Base-by-base conservation (phyloP, 2,329 filamentous ascomycete genomes). In the Hypoxylon sp. region DNA sequence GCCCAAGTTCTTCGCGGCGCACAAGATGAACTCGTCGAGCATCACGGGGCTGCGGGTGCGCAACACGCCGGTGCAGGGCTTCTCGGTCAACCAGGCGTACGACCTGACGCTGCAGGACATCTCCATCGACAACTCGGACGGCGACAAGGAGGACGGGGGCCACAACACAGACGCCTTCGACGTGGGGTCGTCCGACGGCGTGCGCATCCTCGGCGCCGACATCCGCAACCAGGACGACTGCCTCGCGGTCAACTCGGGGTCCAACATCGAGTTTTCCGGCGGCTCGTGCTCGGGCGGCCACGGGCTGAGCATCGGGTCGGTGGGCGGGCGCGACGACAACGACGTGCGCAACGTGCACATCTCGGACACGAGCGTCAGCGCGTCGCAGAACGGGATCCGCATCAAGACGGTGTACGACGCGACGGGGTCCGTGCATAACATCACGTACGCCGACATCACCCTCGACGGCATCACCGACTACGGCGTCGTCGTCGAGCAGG, bases 221-320 rank as follows among this genome's bases (percentile, higher is more conserved):
- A 75, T 85, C 51, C 76, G 81, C 68, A 85, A 85, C 73, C 83
- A 86, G 71, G 83, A 86, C 58, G 83, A 86, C 66, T 86, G 83
- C 65, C 71, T 86, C 9, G 83, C 83, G 27, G 73, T 86, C 65
- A 86, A 85, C 74, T 83, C 80, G 2, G 83, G 83, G 52, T 78
- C 68, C 43, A 73, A 72, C 62, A 76, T 77, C 54, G 66, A 69
- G 11, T 77, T 81, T 65, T 72, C 72, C 3, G 74, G 74, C 35
- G 75, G 75, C 18, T 74, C 75, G 15, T 83, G 81, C 70, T 75
- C 75, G 2, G 80, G 81, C 18, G 81, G 81, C n/a, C 82, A 84
- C 68, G 84, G 83, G 48, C 73, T 88, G 15, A 82, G 80, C 53
- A 84, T 88, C 64, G 83, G 83, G 46, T 83, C 81, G 4, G 81